A percentile compares a stretch with the other conserved stretches of the same genome.
Evolutionary conservation across 2,329 filamentous ascomycete genomes (phyloP).

Genomic region (Scedosporium minutisporum): DNA sequence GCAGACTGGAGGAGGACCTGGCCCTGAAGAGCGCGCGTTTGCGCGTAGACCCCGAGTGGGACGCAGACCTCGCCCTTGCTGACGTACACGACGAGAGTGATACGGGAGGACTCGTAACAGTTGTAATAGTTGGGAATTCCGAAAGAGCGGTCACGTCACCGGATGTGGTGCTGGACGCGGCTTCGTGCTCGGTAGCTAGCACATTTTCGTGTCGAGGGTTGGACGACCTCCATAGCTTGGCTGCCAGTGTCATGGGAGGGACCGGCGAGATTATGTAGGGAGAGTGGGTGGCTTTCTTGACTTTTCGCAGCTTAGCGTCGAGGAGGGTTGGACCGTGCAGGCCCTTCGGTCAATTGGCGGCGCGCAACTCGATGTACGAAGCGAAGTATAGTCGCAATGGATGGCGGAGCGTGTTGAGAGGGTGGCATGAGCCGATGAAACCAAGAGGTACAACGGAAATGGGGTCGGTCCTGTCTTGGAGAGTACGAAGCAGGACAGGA

Average conservation of each 20-base stretch:
- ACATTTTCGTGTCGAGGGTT: not conserved
- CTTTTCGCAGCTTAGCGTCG: not conserved
- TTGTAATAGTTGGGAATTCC: not conserved
- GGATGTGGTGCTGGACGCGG: not conserved
- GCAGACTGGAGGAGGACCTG: conserved; percentile 4
- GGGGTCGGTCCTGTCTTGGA: not conserved
- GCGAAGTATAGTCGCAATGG: not conserved
- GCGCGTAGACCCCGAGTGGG: not conserved
- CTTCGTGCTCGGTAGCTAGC: not conserved
- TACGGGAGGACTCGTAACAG: not conserved
- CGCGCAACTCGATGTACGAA: not conserved
- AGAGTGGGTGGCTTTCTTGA: not conserved
- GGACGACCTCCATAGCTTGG: not conserved
- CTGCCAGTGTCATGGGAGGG: not conserved
- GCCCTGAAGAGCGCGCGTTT: not conserved
- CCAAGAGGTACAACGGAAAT: not conserved
- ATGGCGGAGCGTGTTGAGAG: not conserved
- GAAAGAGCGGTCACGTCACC: not conserved
- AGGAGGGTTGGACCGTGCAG: not conserved
- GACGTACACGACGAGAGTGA: not conserved
- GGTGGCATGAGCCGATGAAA: not conserved
- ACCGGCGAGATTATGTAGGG: not conserved
- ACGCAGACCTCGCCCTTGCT: not conserved
- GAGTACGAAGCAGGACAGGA: not conserved
- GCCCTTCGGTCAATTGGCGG: not conserved